Evolutionary conservation across 441 rosid genomes (phyloP), one percentile per base, ranked within the genome.

Genomic region (Kokia cookei): DNA sequence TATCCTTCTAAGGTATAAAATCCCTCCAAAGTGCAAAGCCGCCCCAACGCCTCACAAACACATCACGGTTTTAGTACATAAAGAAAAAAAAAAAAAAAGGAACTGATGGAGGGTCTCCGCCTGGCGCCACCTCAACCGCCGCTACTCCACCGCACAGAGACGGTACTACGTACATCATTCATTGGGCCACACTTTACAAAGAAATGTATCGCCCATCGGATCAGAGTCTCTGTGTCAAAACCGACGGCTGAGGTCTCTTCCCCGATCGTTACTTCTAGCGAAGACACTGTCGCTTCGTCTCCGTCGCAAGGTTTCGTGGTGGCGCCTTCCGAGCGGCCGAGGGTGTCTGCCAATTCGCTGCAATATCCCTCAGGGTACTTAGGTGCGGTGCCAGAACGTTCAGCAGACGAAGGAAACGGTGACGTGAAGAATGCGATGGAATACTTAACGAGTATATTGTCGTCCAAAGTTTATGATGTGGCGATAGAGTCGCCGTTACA

Each of bases 401-500:
- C 80, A 12, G 75, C 5, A 14, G 79, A 37, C 10, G 79, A 69
- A 9, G 89, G 84, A 4, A 82, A 76, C 63, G 81, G 61, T 24
- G 78, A 77, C 60, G 79, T 77, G 53, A 77, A 60, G 1, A 79
- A 80, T 32, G 94, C 96, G 59, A 91, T 93, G 98, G 86, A 74
- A 60, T 91, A 92, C 77, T 81, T 96, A 87, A 96, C 97, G 47
- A 92, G 80, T 47, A 96, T 92, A 50, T 78, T 96, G n/a, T 86
- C 92, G 9, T 86, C 98, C 0, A 92, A 90, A 77, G 97, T 96
- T 26, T 96, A 96, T 68, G 99, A 93, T 72, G 88, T 93, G 19
- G 97, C 99, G 1, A 80, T 86, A 70, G 99, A 96, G 82, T 84
- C 98, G 19, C 98, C 98, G 2, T 77, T 93, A 60, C 91, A 96